Percentiles rank a stretch among this genome's conserved stretches.
phyloP scores from a whole-genome alignment of 495 filamentous ascomycete species.

The Daldinia vernicosa region DNA sequence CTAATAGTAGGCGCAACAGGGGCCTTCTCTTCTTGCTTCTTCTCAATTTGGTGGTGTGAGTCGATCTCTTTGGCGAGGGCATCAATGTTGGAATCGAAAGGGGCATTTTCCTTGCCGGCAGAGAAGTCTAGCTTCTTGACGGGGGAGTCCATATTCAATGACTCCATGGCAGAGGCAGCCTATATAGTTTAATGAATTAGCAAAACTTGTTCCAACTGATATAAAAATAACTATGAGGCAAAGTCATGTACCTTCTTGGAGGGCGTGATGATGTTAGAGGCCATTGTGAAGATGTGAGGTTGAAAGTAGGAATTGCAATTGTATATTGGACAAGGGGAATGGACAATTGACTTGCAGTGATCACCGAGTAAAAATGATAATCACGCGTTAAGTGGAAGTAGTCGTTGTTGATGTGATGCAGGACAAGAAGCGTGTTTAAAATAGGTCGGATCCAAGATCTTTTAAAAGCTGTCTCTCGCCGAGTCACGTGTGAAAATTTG shows the following conservation, averaged over 20 bases:
- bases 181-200: constrained; percentile 58
- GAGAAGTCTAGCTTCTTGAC: constrained; percentile 87
- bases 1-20: constrained; percentile 69
- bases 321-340: constrained; percentile 11
- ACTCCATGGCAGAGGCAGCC: constrained; percentile 85
- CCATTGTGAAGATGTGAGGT: constrained; percentile 59
- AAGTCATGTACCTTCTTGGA: constrained; percentile 79
- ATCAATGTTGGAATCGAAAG: constrained; percentile 64
- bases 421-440: constrained; percentile 32
- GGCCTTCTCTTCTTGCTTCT: constrained; percentile 59
- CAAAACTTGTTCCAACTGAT: constrained; percentile 15
- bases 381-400: constrained; percentile 27
- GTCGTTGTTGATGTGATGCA: constrained; percentile 37
- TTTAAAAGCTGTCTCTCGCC: constrained; percentile 44
- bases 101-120: constrained; percentile 85
- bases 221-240: background rate
- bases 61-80: constrained; percentile 64
- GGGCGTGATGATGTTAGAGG: constrained; percentile 77
- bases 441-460: constrained; percentile 32
- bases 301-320: constrained; percentile 13
- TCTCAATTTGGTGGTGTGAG: constrained; percentile 53
- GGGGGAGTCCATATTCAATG: constrained; percentile 92
- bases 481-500: constrained; percentile 42
- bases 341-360: constrained; percentile 20
- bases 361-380: constrained; percentile 25